Conservation (phyloP, 1,139 yeast genomes). For the Geotrichum cucujoidarum region DNA sequence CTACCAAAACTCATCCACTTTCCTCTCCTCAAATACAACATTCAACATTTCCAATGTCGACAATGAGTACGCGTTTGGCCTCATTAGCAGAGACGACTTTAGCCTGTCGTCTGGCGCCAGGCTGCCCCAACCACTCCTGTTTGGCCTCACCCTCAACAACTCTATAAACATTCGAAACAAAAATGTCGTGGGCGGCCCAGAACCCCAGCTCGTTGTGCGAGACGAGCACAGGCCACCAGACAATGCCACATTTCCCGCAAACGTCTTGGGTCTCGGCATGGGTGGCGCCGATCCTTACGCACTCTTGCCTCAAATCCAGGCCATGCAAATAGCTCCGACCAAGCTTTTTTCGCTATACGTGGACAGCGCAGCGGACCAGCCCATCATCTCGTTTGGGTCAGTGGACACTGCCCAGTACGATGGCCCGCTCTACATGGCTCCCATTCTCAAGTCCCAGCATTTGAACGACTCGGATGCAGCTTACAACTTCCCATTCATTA, state of each 20-base stretch:
- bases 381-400: constrained; percentile 25
- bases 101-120: constrained; percentile 12
- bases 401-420: constrained; percentile 23
- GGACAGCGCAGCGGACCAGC: constrained; percentile 9
- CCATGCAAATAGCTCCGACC: constrained; percentile 15
- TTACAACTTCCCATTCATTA: constrained; percentile 47
- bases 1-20: constrained; percentile 19
- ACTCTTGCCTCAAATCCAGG: constrained; percentile 16
- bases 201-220: constrained; percentile 9
- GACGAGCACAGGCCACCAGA: background rate
- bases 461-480: constrained; percentile 29
- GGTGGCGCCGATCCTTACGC: constrained; percentile 12
- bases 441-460: constrained; percentile 18
- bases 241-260: constrained; percentile 18
- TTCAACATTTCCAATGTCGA: constrained; percentile 21
- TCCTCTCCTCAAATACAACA: background rate
- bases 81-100: constrained; percentile 21
- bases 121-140: constrained; percentile 19
- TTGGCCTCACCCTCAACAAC: constrained; percentile 24
- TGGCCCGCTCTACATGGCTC: constrained; percentile 25
- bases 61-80: constrained; percentile 22
- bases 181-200: constrained; percentile 6
- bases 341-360: constrained; percentile 23
- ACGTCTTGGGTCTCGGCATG: constrained; percentile 27
- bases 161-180: constrained; percentile 8